Conservation (phyloP, 129 eudicot genomes). For the Sambucus nigra region DNA sequence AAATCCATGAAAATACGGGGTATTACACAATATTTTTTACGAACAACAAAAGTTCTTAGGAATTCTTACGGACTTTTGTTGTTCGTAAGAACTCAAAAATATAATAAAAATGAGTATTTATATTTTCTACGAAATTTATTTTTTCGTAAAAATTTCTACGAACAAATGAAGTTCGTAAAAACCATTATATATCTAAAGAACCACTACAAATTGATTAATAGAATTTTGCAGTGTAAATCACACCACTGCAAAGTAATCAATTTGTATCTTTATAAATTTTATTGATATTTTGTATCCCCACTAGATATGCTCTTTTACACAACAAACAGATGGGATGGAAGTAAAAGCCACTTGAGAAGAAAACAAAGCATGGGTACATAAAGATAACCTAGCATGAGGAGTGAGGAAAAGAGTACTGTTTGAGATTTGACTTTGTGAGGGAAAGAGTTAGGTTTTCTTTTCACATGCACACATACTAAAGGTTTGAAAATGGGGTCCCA, state of each 20-base stretch:
- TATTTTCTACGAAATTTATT: no score
- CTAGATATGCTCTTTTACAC: neutral
- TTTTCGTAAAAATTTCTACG: no score
- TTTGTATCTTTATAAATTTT: neutral
- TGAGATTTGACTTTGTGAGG: constrained; percentile 10
- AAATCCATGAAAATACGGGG: no score
- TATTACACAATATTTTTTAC: no score
- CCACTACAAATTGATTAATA: neutral
- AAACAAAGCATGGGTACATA: neutral
- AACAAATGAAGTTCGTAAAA: no score
- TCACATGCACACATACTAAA: constrained; percentile 7
- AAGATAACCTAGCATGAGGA: constrained; percentile 1
- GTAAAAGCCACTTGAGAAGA: neutral
- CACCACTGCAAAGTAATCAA: neutral
- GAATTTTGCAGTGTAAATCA: no score
- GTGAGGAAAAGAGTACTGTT: neutral
- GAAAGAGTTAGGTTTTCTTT: constrained; percentile 25
- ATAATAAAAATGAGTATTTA: no score
- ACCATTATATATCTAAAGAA: no score
- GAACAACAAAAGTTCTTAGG: no score
- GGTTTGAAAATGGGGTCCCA: constrained; percentile 18
- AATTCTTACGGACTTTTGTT: no score
- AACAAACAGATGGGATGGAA: neutral
- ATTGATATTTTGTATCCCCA: neutral
- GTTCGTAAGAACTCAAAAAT: no score